A percentile compares a stretch with the other conserved stretches of the same genome.
These are phyloP conservation scores for Elasticomyces elasticus DNA, from an alignment of 495 filamentous ascomycete genomes.

Conservation along the genomic window DNA sequence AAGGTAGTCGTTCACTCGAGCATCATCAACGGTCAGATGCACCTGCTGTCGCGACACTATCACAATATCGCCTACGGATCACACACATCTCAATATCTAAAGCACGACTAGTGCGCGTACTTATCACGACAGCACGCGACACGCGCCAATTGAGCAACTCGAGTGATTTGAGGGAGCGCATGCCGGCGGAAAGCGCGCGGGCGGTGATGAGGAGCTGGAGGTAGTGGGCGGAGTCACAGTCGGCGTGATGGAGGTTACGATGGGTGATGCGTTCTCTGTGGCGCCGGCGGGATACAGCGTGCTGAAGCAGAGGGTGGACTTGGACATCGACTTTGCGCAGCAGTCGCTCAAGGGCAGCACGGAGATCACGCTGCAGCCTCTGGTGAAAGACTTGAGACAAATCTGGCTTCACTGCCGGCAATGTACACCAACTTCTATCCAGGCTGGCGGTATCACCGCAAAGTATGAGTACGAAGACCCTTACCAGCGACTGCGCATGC, in stretches of 20 bases:
- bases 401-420: constrained; percentile 80
- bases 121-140: background rate
- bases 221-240: background rate
- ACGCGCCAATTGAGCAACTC: background rate
- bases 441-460: constrained; percentile 56
- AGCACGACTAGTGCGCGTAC: too few relatives aligned
- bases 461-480: constrained; percentile 61
- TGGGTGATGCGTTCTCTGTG: background rate
- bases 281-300: constrained; percentile 15
- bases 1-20: too few relatives aligned
- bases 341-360: constrained; percentile 68
- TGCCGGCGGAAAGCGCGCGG: background rate
- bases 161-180: background rate
- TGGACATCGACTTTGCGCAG: constrained; percentile 75
- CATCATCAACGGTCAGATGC: too few relatives aligned
- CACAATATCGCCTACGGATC: too few relatives aligned
- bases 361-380: constrained; percentile 67
- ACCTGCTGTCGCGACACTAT: too few relatives aligned
- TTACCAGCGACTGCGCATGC: constrained; percentile 57
- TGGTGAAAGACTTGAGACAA: constrained; percentile 52
- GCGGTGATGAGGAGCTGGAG: background rate
- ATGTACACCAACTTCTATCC: constrained; percentile 59
- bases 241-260: background rate
- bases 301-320: constrained; percentile 60
- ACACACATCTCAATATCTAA: too few relatives aligned